These are phyloP conservation scores for Termitomyces sp. DNA, from an alignment of 768 basidiomycete genomes.

Conservation along the genomic window DNA sequence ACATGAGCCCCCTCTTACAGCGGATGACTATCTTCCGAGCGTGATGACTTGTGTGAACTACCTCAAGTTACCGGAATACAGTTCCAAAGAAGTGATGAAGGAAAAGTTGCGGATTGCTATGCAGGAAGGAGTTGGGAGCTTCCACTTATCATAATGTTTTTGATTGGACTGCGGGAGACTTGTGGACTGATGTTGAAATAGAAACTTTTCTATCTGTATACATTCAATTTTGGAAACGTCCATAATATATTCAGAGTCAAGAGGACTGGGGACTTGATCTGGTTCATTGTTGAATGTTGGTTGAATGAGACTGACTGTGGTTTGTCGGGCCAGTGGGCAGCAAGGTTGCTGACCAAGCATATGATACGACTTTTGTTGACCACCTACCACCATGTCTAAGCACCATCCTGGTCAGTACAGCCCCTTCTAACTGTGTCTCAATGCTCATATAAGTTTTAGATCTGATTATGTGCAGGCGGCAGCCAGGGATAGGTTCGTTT, in stretches of 20 bases:
- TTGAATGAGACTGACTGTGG: too few species aligned
- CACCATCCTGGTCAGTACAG: slow-evolving; percentile 72
- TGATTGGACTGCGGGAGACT: slow-evolving; percentile 10
- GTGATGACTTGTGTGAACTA: slow-evolving; percentile 99
- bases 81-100: slow-evolving; percentile 78
- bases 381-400: slow-evolving; percentile 67
- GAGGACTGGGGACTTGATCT: too few species aligned
- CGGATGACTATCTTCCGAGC: slow-evolving; percentile 94
- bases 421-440: not conserved
- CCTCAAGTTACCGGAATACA: slow-evolving; percentile 95
- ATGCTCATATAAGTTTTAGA: slow-evolving; percentile 46
- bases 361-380: slow-evolving; percentile 1
- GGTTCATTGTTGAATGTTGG: too few species aligned
- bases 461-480: slow-evolving; percentile 97
- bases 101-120: slow-evolving; percentile 84
- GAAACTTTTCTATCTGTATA: not conserved
- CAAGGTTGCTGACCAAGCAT: slow-evolving; percentile 17
- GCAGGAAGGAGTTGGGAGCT: slow-evolving; percentile 92
- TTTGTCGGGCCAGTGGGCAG: too few species aligned
- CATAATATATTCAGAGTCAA: too few species aligned
- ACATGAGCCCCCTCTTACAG: slow-evolving; percentile 85
- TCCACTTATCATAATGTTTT: slow-evolving; percentile 84
- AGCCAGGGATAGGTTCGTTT: slow-evolving; percentile 89
- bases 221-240: not conserved
- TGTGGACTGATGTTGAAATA: slow-evolving; percentile 3